Evolutionary conservation across 495 filamentous ascomycete species (phyloP), one percentile per base, ranked within the genome.

Genomic region (Zalerion maritima): DNA sequence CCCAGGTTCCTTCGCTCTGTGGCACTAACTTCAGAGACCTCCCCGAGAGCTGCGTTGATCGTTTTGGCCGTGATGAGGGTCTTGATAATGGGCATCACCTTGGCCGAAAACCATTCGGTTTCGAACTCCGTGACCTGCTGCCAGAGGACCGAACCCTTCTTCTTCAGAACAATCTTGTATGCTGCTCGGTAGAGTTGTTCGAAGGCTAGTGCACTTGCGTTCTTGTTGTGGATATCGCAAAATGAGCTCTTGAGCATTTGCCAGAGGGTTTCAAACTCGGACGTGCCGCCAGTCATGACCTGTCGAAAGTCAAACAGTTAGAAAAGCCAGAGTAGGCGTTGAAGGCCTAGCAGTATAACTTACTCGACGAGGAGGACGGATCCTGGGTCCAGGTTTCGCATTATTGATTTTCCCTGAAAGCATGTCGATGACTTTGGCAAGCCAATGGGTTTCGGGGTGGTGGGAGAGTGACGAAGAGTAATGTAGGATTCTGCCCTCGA

Each of bases 101-200:
- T 57, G 2, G 63, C 54, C 9, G 61, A 65, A 23, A 94, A 72
- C 82, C 84, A 93, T 37, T 71, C 48, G 37, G 76, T 63, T 50
- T 93, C 86, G 21, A 92, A 80, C 10, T 69, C 43, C 37, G 74
- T 81, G 25, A 94, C 86, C 2, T 64, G 55, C 1, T 75, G 62
- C 50, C 94, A 94, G 0, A 99, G 69, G n/a, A 67, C 58, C 5
- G 78, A 67, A n/a, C 86, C 87, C 37, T 81, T 72, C 55, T 80
- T 84, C 50, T 77, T 78, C 28, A 94, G 54, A 0, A 94, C 86
- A n/a, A 96, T 78, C 51, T 81, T 81, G 52, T 99, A 99, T n/a
- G 81, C 81, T 27, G 80, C 81, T 21, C 91, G 81, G 55, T 99
- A 99, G 0, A 96, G 70, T 35, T 87, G 77, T 54, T 99, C 91